Base-by-base conservation (phyloP, 2,329 filamentous ascomycete genomes). In the Metarhizium anisopliae region DNA sequence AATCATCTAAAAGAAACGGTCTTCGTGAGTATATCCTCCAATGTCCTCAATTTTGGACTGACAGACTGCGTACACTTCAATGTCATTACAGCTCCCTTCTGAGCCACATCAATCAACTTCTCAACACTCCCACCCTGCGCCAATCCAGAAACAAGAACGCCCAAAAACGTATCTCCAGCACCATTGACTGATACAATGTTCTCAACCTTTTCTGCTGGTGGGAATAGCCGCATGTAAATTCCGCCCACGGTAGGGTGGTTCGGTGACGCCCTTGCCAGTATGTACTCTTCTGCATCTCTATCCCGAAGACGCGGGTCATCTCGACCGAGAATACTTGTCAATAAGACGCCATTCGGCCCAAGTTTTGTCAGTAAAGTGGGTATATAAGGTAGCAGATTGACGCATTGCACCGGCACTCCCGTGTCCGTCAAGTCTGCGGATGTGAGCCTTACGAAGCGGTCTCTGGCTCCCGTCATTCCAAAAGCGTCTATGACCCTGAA, bases 181-280 rank as follows among this genome's bases (percentile, higher is more conserved):
- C 93, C 94, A 68, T 97, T 97, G 10, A 97, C 93, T 50, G 90
- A 96, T 1, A 93, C 84, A 1, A 95, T 78, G 30, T 94, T 83
- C 20, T 80, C 72, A 0, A 96, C 78, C 16, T 75, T 72, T 66
- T 88, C 84, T 1, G 81, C 81, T 0, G 87, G 77, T 0, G 88
- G 83, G 67, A 90, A 89, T 20, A 82, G 61, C 38, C 81, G 69
- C 85, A 96, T 91, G 66, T 96, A 96, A 2, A 96, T 78, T 0
- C 92, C 93, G 0, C 91, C 84, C 0, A 86, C 75, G 7, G 75
- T 70, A 1, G 73, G 74, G 35, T 81, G 77, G 2, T 77, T 75
- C 13, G 77, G 76, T 1, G 72, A 67, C 38, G 79, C 80, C 25
- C 90, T 78, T 2, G 84, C 81, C 13, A 96, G 72, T 6, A 96